Conservation (phyloP, 2,329 filamentous ascomycete genomes). For the Colletotrichum musicola region DNA sequence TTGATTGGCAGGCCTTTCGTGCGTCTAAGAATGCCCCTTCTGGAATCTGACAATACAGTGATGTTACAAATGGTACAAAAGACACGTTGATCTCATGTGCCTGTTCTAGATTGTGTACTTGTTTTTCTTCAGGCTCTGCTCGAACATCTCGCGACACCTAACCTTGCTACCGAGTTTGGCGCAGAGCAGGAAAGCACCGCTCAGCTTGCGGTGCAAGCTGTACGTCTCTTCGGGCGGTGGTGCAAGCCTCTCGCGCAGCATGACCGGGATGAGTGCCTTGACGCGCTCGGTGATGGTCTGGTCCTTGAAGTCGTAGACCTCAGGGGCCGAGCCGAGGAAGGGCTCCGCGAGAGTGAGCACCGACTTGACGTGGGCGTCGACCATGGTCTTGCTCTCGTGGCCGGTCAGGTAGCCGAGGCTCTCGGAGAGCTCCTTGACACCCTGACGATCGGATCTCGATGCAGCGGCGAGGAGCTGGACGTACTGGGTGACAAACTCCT, state of each 20-base stretch:
- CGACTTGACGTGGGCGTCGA: slow-evolving; percentile 89
- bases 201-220: slow-evolving; percentile 92
- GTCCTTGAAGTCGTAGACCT: slow-evolving; percentile 90
- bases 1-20: not conserved
- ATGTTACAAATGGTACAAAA: slow-evolving; percentile 35
- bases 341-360: slow-evolving; percentile 93
- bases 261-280: slow-evolving; percentile 87
- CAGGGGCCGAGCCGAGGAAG: slow-evolving; percentile 81
- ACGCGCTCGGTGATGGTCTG: slow-evolving; percentile 98
- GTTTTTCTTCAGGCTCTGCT: slow-evolving; percentile 61
- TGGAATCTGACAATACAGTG: slow-evolving; percentile 29
- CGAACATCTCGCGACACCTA: slow-evolving; percentile 84
- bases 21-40: slow-evolving; percentile 14
- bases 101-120: slow-evolving; percentile 38
- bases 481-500: slow-evolving; percentile 84
- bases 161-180: slow-evolving; percentile 88
- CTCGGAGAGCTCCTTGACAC: slow-evolving; percentile 77
- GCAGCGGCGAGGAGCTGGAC: slow-evolving; percentile 85
- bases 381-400: slow-evolving; percentile 86
- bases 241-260: slow-evolving; percentile 88
- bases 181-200: slow-evolving; percentile 93
- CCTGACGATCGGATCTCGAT: slow-evolving; percentile 73
- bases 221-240: slow-evolving; percentile 99
- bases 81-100: not conserved
- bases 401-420: slow-evolving; percentile 92